Conservation (phyloP, 176 grass and related monocot species). For the Pontederia paniculata region DNA sequence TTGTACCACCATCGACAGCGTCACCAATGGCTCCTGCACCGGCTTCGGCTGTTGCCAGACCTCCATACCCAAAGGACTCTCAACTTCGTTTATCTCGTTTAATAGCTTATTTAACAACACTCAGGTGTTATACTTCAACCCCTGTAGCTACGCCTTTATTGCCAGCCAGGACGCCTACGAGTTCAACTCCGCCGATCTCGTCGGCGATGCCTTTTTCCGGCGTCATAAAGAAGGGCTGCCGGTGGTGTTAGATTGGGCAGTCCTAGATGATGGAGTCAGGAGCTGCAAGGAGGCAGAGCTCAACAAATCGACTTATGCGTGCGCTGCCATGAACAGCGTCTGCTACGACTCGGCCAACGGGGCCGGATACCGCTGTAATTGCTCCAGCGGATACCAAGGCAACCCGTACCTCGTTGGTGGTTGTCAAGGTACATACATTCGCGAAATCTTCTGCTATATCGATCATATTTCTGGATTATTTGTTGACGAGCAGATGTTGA, state of each 20-base stretch:
- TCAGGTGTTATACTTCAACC: not conserved
- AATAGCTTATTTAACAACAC: not conserved
- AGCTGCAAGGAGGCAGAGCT: not conserved
- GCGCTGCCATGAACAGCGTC: constrained; percentile 1
- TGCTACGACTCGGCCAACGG: not conserved
- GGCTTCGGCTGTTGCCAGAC: constrained; percentile 43
- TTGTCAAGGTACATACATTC: not conserved
- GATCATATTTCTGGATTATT: too few relatives aligned
- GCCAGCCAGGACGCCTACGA: not conserved
- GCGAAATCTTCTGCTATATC: too few relatives aligned
- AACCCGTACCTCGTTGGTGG: constrained; percentile 13
- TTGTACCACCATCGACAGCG: not conserved
- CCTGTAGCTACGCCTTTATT: constrained; percentile 5
- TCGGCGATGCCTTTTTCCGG: not conserved
- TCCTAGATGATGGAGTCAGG: not conserved
- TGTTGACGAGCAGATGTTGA: too few relatives aligned
- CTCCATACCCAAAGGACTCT: constrained; percentile 4
- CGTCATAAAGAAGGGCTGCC: not conserved
- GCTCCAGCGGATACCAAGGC: constrained; percentile 4
- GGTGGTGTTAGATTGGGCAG: not conserved
- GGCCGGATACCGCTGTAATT: constrained; percentile 7
- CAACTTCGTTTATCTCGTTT: not conserved
- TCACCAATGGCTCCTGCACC: constrained; percentile 9
- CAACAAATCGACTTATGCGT: not conserved
- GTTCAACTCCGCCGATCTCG: not conserved